A percentile compares a stretch with the other conserved stretches of the same genome.
Conservation (phyloP, 2,329 filamentous ascomycete genomes). For the Pseudophaeomoniella oleicola region DNA sequence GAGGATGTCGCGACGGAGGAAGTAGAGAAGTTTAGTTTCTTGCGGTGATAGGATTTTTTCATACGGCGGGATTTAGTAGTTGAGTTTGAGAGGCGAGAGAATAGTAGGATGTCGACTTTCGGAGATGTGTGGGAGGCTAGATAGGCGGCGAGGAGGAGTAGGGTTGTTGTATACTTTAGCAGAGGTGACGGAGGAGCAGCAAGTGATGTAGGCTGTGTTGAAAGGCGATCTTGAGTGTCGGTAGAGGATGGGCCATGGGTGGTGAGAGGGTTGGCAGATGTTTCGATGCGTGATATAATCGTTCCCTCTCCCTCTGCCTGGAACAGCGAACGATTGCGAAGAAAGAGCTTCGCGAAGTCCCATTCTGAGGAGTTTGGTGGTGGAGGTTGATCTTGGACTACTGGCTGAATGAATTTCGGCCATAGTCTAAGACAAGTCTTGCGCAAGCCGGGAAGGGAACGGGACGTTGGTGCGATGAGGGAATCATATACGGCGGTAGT, state of each 20-base stretch:
- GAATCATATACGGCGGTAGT: slow-evolving; percentile 76
- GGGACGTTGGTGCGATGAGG: slow-evolving; percentile 60
- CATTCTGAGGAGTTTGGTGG: slow-evolving; percentile 44
- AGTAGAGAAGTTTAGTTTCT: slow-evolving; percentile 17
- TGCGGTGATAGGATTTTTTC: slow-evolving; percentile 27
- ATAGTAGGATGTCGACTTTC: slow-evolving; percentile 32
- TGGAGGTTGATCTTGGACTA: slow-evolving; percentile 49
- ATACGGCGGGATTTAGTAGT: slow-evolving; percentile 23
- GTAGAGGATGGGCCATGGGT: neutral
- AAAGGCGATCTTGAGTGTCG: slow-evolving; percentile 3
- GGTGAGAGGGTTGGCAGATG: slow-evolving; percentile 2
- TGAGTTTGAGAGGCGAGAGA: slow-evolving; percentile 32
- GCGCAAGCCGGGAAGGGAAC: slow-evolving; percentile 57
- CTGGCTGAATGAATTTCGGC: slow-evolving; percentile 68
- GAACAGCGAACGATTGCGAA: slow-evolving; percentile 30
- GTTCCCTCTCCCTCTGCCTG: slow-evolving; percentile 29
- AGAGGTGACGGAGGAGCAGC: slow-evolving; percentile 13
- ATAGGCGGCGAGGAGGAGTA: slow-evolving; percentile 32
- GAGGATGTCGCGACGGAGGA: slow-evolving; percentile 21
- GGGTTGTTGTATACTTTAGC: slow-evolving; percentile 30
- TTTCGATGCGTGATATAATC: slow-evolving; percentile 23
- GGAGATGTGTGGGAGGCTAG: slow-evolving; percentile 31
- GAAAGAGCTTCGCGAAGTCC: slow-evolving; percentile 73
- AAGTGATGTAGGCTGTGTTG: slow-evolving; percentile 2
- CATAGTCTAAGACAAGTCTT: slow-evolving; percentile 62